These are phyloP conservation scores for Lindgomyces ingoldianus DNA, from an alignment of 495 filamentous ascomycete species.

Conservation along the genomic window DNA sequence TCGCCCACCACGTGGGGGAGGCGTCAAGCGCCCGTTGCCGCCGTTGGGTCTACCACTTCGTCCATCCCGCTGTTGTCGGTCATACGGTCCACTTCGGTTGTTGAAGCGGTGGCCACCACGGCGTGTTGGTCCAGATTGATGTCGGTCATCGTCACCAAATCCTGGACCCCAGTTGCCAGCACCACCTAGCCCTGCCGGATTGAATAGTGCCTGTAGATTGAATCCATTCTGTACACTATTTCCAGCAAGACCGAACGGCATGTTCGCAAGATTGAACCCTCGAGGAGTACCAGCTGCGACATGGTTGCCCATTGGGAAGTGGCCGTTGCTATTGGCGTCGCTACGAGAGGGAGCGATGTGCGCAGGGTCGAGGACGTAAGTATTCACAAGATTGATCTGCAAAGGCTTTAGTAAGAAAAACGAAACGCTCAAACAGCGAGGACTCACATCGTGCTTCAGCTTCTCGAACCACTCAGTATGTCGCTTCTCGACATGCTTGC, in stretches of 20 bases:
- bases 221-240: slow-evolving; percentile 44
- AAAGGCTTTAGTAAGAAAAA: slow-evolving; percentile 12
- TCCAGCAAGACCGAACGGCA: slow-evolving; percentile 48
- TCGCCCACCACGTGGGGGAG: slow-evolving; percentile 48
- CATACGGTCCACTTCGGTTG: slow-evolving; percentile 60
- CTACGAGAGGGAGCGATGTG: slow-evolving; percentile 89
- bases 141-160: slow-evolving; percentile 46
- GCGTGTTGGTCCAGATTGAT: slow-evolving; percentile 62
- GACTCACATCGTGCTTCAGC: slow-evolving; percentile 79
- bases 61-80: slow-evolving; percentile 50
- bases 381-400: slow-evolving; percentile 83
- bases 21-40: slow-evolving; percentile 47
- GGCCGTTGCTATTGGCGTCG: slow-evolving; percentile 96
- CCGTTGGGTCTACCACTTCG: slow-evolving; percentile 43
- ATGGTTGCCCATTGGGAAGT: slow-evolving; percentile 80
- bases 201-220: slow-evolving; percentile 55
- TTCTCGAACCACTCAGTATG: slow-evolving; percentile 84
- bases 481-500: slow-evolving; percentile 96
- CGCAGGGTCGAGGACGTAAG: slow-evolving; percentile 88
- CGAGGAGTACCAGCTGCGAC: slow-evolving; percentile 81
- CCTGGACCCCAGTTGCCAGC: slow-evolving; percentile 18
- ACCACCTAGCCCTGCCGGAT: slow-evolving; percentile 45
- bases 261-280: slow-evolving; percentile 81
- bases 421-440: too few species aligned
- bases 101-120: slow-evolving; percentile 54